Evolutionary conservation across 768 basidiomycete species (phyloP).

Genomic region (Leccinum arenicola): DNA sequence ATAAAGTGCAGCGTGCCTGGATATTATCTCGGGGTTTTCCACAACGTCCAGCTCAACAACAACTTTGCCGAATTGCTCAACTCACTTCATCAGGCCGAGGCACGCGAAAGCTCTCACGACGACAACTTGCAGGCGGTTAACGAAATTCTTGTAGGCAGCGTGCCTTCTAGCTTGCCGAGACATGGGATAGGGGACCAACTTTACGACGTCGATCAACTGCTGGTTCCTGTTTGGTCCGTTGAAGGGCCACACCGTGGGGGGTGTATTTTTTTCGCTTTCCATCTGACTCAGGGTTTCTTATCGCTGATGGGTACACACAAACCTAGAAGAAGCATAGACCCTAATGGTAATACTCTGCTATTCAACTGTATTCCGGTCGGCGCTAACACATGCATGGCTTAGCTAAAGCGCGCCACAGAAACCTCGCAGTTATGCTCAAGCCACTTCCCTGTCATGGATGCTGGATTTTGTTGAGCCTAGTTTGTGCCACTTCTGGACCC

Average conservation of each 20-base stretch:
- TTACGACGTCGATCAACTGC: not conserved
- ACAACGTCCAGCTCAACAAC: not conserved
- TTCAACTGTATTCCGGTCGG: not conserved
- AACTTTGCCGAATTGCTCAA: not conserved
- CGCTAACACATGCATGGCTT: not conserved
- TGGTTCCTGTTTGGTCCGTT: not conserved
- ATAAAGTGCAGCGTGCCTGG: not conserved
- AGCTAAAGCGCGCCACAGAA: not conserved
- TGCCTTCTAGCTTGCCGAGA: not conserved
- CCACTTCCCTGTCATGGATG: not conserved
- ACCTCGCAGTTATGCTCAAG: not conserved
- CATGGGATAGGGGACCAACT: not conserved
- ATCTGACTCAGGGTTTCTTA: not conserved
- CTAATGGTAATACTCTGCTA: not conserved
- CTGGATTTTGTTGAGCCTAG: not conserved
- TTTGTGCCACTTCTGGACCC: not conserved
- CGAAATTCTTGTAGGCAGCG: not conserved
- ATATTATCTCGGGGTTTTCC: not conserved
- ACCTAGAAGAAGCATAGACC: not conserved
- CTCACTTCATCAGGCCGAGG: not conserved
- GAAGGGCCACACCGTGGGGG: not conserved
- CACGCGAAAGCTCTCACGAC: not conserved
- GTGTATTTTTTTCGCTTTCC: not conserved
- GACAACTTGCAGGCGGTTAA: not conserved
- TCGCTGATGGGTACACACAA: not conserved